phyloP scores from a whole-genome alignment of 1,284 basidiomycete genomes.

The Puccinia novopanici region DNA sequence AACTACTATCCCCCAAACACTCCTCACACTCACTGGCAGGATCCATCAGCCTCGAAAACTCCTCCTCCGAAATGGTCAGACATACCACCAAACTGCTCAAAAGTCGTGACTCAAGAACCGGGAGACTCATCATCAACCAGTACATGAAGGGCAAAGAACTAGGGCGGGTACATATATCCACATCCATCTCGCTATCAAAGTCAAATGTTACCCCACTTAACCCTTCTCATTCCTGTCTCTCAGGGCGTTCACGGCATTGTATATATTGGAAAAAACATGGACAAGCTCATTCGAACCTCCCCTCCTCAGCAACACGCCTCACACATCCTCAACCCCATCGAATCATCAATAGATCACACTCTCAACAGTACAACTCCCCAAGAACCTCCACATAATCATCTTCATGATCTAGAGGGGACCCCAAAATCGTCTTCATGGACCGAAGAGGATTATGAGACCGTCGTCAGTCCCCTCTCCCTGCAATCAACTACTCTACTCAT shows the following conservation, averaged over 20 bases:
- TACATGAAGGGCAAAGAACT: slow-evolving; percentile 51
- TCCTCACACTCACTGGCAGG: slow-evolving; percentile 13
- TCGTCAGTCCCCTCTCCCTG: slow-evolving; percentile 21
- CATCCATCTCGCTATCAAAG: neutral
- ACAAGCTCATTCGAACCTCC: slow-evolving; percentile 46
- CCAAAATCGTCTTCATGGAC: neutral
- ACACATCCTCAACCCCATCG: neutral
- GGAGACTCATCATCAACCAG: slow-evolving; percentile 49
- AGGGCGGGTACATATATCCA: slow-evolving; percentile 21
- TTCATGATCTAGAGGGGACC: neutral
- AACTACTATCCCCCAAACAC: neutral
- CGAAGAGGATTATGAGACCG: slow-evolving; percentile 51
- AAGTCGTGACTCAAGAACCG: slow-evolving; percentile 45
- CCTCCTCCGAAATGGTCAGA: slow-evolving; percentile 32
- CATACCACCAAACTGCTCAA: slow-evolving; percentile 51
- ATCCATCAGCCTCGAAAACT: neutral
- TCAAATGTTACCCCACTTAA: neutral
- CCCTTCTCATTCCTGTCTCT: neutral
- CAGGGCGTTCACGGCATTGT: slow-evolving; percentile 50
- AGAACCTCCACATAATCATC: neutral
- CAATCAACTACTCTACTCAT: too few species aligned
- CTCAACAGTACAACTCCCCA: neutral
- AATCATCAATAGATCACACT: too few species aligned
- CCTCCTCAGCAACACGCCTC: neutral
- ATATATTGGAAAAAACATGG: slow-evolving; percentile 51